Base-by-base conservation (phyloP, 345 rosid species). In the Euphorbia lathyris region DNA sequence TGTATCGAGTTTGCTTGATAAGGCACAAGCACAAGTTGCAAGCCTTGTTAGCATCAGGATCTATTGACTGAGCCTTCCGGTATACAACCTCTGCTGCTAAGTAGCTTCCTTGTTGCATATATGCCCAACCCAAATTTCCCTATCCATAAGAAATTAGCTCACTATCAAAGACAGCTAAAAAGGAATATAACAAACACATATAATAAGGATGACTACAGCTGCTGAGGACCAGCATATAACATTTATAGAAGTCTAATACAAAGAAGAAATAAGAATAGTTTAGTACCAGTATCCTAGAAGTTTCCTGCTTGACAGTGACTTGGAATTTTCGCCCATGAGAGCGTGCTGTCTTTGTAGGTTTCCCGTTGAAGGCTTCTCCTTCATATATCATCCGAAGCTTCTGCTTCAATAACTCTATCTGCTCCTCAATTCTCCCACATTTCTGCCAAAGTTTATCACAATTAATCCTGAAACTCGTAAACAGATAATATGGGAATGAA, bases 111-210 rank as follows among this genome's bases (percentile, higher is more conserved):
- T 88, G 86, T 72, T 90, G 97, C 97, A 92, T 92, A 75, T 95
- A 90, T 12, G 97, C 99, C 99, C 99, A 95, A 17, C 98, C 99
- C 83, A 95, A 76, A 76, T 95, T 95, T n/a, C 98, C 99, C 98
- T 95, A 78, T 19, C 11, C n/a, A 29, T 59, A 23, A 5, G 30
- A 43, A 22, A 22, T 57, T 20, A 65, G 38, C 58, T 32, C 25
- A 22, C 1, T 9, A 7, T 27, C 27, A 6, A 3, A 45, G 22
- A 12, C 26, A 22, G 13, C 30, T 42, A 17, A n/a, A 61, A 6
- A 7, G 13, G 2, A 6, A 45, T 55, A 43, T 12, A 38, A 69
- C 6, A 30, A 66, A 53, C n/a, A 13, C 23, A 52, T 3, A 23
- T 6, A 47, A 47, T 16, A 14, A 14, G 52, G 52, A 1, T 47